A percentile compares a stretch with the other conserved stretches of the same genome.
phyloP scores from a whole-genome alignment of 2,329 filamentous ascomycete species.

The Sclerotinia sclerotiorum region DNA sequence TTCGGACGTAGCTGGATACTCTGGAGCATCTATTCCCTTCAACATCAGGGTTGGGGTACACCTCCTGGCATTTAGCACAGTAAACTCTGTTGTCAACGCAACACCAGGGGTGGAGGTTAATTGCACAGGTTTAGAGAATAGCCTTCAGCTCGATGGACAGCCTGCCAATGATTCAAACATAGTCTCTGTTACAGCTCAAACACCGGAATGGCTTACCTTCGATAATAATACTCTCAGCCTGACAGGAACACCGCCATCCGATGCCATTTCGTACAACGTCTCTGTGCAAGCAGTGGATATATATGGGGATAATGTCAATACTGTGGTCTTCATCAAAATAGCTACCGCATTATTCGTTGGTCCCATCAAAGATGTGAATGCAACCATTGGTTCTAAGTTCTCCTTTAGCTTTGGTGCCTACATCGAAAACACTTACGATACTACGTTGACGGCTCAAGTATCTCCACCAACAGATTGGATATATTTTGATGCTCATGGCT shows the following conservation, averaged over 20 bases:
- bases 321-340: conserved; percentile 48
- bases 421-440: conserved; percentile 33
- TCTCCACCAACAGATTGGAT: conserved; percentile 33
- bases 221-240: conserved; percentile 61
- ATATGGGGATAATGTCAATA: conserved; percentile 58
- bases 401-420: conserved; percentile 33
- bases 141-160: conserved; percentile 59
- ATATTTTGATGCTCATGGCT: conserved; percentile 33
- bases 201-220: conserved; percentile 70
- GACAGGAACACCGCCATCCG: conserved; percentile 61
- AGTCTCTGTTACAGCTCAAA: conserved; percentile 49
- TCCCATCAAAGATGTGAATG: conserved; percentile 32
- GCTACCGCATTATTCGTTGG: conserved; percentile 30
- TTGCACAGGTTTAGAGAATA: conserved; percentile 52
- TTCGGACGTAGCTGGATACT: conserved; percentile 77
- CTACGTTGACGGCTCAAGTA: conserved; percentile 29
- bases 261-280: conserved; percentile 60
- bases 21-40: conserved; percentile 64
- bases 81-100: conserved; percentile 57
- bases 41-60: conserved; percentile 71
- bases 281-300: conserved; percentile 59
- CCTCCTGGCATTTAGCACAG: conserved; percentile 63
- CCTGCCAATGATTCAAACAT: conserved; percentile 52
- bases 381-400: conserved; percentile 34
- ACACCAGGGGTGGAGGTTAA: conserved; percentile 52